These are phyloP conservation scores for Moniliella sp. DNA, from an alignment of 1,284 basidiomycete species.

Conservation along the genomic window DNA sequence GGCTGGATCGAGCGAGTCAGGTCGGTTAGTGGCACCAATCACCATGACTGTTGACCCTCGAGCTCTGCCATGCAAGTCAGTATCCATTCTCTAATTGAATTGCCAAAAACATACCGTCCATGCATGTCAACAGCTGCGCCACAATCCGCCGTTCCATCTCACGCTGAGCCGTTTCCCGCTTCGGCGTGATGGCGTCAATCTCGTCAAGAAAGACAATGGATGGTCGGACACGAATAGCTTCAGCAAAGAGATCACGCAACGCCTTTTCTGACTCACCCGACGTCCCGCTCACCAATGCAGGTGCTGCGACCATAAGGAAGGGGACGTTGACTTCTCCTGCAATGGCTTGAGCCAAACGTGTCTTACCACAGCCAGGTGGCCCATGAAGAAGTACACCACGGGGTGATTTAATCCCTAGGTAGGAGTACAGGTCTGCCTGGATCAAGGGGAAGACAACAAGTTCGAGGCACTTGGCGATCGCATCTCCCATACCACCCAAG, in stretches of 20 bases:
- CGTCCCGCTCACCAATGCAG: slow-evolving; percentile 85
- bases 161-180: slow-evolving; percentile 67
- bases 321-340: slow-evolving; percentile 60
- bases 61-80: slow-evolving; percentile 61
- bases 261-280: slow-evolving; percentile 93
- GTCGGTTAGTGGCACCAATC: slow-evolving; percentile 84
- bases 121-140: slow-evolving; percentile 84
- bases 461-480: slow-evolving; percentile 78
- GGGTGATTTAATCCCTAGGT: slow-evolving; percentile 76
- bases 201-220: slow-evolving; percentile 46
- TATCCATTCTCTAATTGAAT: neutral
- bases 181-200: slow-evolving; percentile 91
- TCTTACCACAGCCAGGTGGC: slow-evolving; percentile 84
- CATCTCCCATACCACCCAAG: slow-evolving; percentile 64
- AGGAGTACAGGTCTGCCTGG: slow-evolving; percentile 81
- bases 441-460: slow-evolving; percentile 79
- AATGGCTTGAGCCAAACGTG: slow-evolving; percentile 42
- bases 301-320: slow-evolving; percentile 78
- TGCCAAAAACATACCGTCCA: slow-evolving; percentile 52
- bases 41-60: slow-evolving; percentile 50
- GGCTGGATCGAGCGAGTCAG: slow-evolving; percentile 79
- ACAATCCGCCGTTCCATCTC: slow-evolving; percentile 97
- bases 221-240: slow-evolving; percentile 23
- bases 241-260: slow-evolving; percentile 74
- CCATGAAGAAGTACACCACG: slow-evolving; percentile 83